Base-by-base conservation (phyloP, 352 stramenopile genomes). In the Globisporangium abappressorium region DNA sequence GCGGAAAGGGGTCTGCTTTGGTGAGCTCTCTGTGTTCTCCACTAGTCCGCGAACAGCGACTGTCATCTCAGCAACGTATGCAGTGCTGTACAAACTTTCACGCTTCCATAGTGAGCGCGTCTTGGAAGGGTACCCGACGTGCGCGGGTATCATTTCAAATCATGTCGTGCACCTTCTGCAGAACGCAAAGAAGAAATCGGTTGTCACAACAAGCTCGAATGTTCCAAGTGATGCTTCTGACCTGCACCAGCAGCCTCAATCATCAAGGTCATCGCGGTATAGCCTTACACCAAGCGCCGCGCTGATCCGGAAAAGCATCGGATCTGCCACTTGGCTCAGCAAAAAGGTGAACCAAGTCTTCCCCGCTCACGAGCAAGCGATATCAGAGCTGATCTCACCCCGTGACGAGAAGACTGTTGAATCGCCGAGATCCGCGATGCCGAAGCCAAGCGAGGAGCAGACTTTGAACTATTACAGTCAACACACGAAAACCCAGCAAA, bases 21-120 rank as follows among this genome's bases (percentile, higher is more conserved):
- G 86, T 3, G 86, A 94, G 54, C 46, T 94, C 0, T 89, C 84
- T 0, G 71, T 94, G 1, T 92, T 94, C 54, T 83, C 78, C 0
- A 81, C 78, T 8, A 70, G 76, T 33, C 77, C 74, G 26, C 71
- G 86, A 22, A 77, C 81, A 0, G 86, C 86, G 14, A 80, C 83
- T 0, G 75, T 93, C 34, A 56, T 85, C 11, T 79, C 85, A 0
- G 76, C 74, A 0, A 92, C 85, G 7, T 93, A 91, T 51, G 79
- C 69, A 0, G 82, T 81, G 41, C 67, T 93, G 1, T 93, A 91
- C 70, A 81, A 80, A 54, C 66, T 93, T 7, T 77, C 77, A 8
- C 74, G 82, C 0, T 90, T 90, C 54, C 82, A 92, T 54, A 81
- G 62, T 0, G 75, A 90, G 15, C 66, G 75, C 0, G 73, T 92